Conservation (phyloP, 805 yeast genomes). For the Metschnikowia hibisci region DNA sequence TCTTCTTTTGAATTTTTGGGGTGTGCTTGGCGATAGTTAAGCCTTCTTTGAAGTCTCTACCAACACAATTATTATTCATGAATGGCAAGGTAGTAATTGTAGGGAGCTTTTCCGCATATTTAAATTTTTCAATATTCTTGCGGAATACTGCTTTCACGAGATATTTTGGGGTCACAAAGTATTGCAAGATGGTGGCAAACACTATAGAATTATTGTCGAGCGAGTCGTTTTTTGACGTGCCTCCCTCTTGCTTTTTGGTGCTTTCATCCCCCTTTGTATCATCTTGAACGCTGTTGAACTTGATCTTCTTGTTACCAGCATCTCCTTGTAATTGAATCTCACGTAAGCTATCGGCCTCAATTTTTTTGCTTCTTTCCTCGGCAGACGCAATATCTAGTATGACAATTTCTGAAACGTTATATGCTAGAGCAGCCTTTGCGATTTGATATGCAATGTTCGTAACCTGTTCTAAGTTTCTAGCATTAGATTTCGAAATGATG, state of each 20-base stretch:
- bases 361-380: slow-evolving; percentile 11
- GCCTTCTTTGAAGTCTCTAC: slow-evolving; percentile 57
- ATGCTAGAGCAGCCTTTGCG: slow-evolving; percentile 69
- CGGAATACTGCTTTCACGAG: slow-evolving; percentile 60
- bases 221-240: slow-evolving; percentile 12
- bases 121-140: slow-evolving; percentile 45
- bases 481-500: slow-evolving; percentile 50
- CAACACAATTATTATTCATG: slow-evolving; percentile 46
- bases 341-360: slow-evolving; percentile 21
- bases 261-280: slow-evolving; percentile 20
- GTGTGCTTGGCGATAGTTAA: slow-evolving; percentile 44
- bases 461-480: slow-evolving; percentile 66
- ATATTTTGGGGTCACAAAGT: slow-evolving; percentile 81
- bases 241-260: slow-evolving; percentile 14
- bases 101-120: slow-evolving; percentile 67
- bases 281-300: slow-evolving; percentile 29
- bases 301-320: slow-evolving; percentile 27
- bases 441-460: slow-evolving; percentile 74
- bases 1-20: slow-evolving; percentile 35
- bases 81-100: slow-evolving; percentile 71
- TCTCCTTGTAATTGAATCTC: slow-evolving; percentile 21
- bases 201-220: slow-evolving; percentile 41
- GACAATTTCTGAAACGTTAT: slow-evolving; percentile 69
- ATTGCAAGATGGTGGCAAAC: slow-evolving; percentile 70
- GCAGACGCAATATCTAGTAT: slow-evolving; percentile 52